These are phyloP conservation scores for Nidula niveotomentosa DNA, from an alignment of 1,284 basidiomycete species.

Conservation along the genomic window DNA sequence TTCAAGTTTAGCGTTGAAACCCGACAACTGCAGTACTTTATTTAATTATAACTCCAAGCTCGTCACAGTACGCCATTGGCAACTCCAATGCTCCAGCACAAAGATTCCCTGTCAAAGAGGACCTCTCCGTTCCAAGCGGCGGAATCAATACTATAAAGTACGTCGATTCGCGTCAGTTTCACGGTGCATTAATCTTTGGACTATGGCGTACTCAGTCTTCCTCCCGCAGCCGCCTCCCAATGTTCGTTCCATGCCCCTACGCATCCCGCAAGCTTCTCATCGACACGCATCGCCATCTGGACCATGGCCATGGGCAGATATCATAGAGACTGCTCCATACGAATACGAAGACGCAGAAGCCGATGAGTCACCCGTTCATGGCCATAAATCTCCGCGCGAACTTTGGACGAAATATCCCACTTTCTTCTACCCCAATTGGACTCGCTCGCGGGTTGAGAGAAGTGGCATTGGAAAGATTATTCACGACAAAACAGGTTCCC, in stretches of 20 bases:
- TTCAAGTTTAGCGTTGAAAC: no score
- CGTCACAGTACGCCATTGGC: no score
- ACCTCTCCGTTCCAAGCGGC: no score
- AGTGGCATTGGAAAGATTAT: constrained; percentile 28
- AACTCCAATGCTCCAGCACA: no score
- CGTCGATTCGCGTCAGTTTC: no score
- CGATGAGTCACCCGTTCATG: constrained; percentile 2
- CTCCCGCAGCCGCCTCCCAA: constrained; percentile 5
- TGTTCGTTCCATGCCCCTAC: constrained; percentile 14
- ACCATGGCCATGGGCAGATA: constrained; percentile 18
- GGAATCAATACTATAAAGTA: no score
- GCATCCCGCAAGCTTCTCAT: constrained; percentile 13
- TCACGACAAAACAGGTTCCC: no score
- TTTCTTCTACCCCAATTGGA: constrained; percentile 41
- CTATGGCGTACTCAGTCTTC: constrained; percentile 10
- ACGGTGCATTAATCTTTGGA: constrained; percentile 5
- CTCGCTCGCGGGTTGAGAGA: constrained; percentile 28
- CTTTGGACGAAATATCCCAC: constrained; percentile 32
- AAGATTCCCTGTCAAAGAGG: no score
- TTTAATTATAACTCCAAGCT: no score
- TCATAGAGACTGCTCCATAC: constrained; percentile 14
- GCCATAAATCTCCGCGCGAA: neutral
- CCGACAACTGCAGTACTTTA: no score
- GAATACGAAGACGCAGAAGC: neutral
- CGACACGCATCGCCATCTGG: constrained; percentile 15